Percentiles rank a stretch among this genome's conserved stretches.
Evolutionary conservation across 768 basidiomycete genomes (phyloP).

Genomic region (Lepiota venenata): DNA sequence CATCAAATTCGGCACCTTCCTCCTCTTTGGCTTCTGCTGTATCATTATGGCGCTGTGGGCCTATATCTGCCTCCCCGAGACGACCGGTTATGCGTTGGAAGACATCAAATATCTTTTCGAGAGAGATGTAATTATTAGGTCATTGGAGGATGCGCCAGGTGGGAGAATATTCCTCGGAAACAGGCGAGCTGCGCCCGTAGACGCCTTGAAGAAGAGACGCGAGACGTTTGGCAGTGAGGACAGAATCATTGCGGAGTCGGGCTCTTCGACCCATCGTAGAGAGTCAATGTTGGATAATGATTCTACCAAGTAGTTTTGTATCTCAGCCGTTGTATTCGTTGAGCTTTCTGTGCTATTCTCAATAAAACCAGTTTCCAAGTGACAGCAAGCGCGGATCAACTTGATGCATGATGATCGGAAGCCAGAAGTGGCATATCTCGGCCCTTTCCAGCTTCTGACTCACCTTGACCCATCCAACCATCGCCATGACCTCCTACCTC

Average conservation of each 20-base stretch:
- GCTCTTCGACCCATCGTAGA: no score
- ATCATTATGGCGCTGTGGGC: constrained; percentile 39
- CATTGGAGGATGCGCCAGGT: constrained; percentile 39
- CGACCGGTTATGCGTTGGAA: constrained; percentile 41
- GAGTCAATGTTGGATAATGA: no score
- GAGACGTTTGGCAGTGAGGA: background rate
- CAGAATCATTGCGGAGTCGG: background rate
- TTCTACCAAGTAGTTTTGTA: no score
- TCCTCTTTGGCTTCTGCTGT: constrained; percentile 40
- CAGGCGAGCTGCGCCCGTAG: constrained; percentile 22
- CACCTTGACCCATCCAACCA: constrained; percentile 9
- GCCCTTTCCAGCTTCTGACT: background rate
- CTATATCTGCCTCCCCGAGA: constrained; percentile 44
- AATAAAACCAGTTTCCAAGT: background rate
- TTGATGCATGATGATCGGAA: background rate
- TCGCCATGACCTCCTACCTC: constrained; percentile 55
- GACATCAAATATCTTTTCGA: constrained; percentile 44
- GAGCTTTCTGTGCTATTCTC: no score
- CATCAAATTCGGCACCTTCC: constrained; percentile 37
- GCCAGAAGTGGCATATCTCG: background rate
- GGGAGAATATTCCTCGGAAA: constrained; percentile 31
- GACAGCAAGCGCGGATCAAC: constrained; percentile 1
- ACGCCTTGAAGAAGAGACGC: constrained; percentile 15
- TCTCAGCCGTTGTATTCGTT: no score
- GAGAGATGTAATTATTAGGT: constrained; percentile 28